A percentile compares a stretch with the other conserved stretches of the same genome.
Conservation (phyloP, 208 protist species). For the Trypanosoma rangeli region DNA sequence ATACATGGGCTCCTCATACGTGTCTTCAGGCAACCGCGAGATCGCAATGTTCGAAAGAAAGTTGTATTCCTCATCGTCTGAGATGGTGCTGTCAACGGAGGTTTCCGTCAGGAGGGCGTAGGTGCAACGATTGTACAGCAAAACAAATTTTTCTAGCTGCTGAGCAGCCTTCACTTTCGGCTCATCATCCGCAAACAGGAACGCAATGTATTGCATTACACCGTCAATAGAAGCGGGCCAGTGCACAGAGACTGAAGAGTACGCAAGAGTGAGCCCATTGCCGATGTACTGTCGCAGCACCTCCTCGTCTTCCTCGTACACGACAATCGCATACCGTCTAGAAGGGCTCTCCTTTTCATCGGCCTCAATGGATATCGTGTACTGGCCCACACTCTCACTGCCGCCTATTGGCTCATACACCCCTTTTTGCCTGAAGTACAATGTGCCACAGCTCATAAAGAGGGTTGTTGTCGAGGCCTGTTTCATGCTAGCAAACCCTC, state of each 20-base stretch:
- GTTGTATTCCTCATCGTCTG: slow-evolving; percentile 40
- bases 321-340: slow-evolving; percentile 32
- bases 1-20: slow-evolving; percentile 36
- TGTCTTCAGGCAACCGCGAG: slow-evolving; percentile 30
- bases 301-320: slow-evolving; percentile 33
- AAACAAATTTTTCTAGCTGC: slow-evolving; percentile 35
- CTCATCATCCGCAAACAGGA: slow-evolving; percentile 42
- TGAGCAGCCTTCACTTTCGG: slow-evolving; percentile 5
- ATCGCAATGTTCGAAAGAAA: slow-evolving; percentile 32
- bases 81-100: slow-evolving; percentile 21
- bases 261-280: slow-evolving; percentile 43
- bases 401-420: neutral
- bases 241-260: slow-evolving; percentile 46
- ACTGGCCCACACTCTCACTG: neutral
- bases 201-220: slow-evolving; percentile 38
- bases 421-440: slow-evolving; percentile 25
- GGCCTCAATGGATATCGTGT: slow-evolving; percentile 4
- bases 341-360: slow-evolving; percentile 13
- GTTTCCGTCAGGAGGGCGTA: slow-evolving; percentile 47
- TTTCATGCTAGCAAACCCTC: neutral
- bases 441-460: slow-evolving; percentile 37
- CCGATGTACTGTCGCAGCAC: slow-evolving; percentile 44
- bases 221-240: slow-evolving; percentile 52
- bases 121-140: slow-evolving; percentile 62
- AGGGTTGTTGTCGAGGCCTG: slow-evolving; percentile 8